Base-by-base conservation (phyloP, 805 yeast genomes). In the Naumovozyma castellii region DNA sequence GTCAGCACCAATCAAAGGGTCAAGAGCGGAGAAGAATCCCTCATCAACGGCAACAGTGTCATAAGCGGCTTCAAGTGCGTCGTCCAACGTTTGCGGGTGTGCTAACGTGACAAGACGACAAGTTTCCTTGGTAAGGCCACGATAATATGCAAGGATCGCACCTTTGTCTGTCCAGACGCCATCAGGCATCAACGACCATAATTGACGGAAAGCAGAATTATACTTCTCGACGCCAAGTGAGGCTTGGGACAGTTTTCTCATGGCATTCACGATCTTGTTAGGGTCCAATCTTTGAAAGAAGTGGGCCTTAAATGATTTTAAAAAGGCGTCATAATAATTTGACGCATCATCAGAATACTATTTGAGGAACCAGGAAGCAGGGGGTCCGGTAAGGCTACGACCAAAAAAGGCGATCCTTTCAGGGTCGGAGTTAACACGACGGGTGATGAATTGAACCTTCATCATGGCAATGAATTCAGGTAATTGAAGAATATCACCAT, bases 91-190 rank as follows among this genome's bases (percentile, higher is more conserved):
- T 18, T 10, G 5, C 3, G 39, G 39, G 5, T 20, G 18, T 5
- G 39, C 16, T 2, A 37, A 15, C 4, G 19, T 34, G 9, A 31
- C 39, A 6, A 31, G 25, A 5, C 34, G 18, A 17, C 35, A 29
- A 4, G 39, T 37, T 3, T 19, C 35, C 2, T 3, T 9, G 15
- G 3, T n/a, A 10, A 37, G 18, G 14, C 39, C 39, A 18, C 35
- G 13, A 20, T 31, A 18, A 20, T 37, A 37, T 3, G 18, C 5
- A n/a, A 37, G 25, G 29, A 37, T 9, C 3, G 35, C 35, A 37
- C 39, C 39, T 20, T 32, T 30, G 14, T 37, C 39, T 4, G 39
- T 37, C 39, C 35, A 37, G 16, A 29, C 18, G 18, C 31, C 35
- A 4, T 12, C 30, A 19, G 39, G 39, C 39, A 31, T 37, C 18